Conservation (phyloP, 441 rosid genomes). For the Cnidoscolus chayamansa region DNA sequence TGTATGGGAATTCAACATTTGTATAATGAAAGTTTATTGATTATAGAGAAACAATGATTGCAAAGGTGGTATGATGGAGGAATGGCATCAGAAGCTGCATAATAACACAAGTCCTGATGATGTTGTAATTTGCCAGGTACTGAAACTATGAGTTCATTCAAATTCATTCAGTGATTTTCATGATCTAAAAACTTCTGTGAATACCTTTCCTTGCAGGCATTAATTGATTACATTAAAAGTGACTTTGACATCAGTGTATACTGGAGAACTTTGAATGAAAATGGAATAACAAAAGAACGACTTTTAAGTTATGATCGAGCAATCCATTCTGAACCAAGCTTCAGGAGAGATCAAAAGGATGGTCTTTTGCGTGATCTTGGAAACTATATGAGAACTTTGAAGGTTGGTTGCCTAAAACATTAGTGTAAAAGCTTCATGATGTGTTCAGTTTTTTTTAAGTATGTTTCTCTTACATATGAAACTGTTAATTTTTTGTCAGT, state of each 20-base stretch:
- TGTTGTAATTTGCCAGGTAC: slow-evolving; percentile 95
- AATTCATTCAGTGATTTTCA: slow-evolving; percentile 15
- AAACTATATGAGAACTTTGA: slow-evolving; percentile 91
- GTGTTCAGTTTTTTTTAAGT: background rate
- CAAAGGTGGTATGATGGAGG: slow-evolving; percentile 99
- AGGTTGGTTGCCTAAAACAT: slow-evolving; percentile 48
- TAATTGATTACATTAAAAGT: slow-evolving; percentile 69
- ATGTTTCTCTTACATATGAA: background rate
- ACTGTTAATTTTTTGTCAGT: background rate
- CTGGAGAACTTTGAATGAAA: slow-evolving; percentile 95
- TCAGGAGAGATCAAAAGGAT: slow-evolving; percentile 75
- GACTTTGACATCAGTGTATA: slow-evolving; percentile 81
- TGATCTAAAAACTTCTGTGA: slow-evolving; percentile 18
- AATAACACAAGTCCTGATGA: slow-evolving; percentile 99
- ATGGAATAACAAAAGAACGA: slow-evolving; percentile 88
- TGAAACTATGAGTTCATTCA: slow-evolving; percentile 21
- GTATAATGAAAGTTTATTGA: slow-evolving; percentile 17
- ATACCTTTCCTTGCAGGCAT: slow-evolving; percentile 58
- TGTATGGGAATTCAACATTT: slow-evolving; percentile 1
- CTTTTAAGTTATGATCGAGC: slow-evolving; percentile 97
- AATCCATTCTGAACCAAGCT: slow-evolving; percentile 83
- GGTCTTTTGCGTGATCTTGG: slow-evolving; percentile 92
- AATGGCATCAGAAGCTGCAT: slow-evolving; percentile 99
- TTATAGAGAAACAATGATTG: slow-evolving; percentile 92
- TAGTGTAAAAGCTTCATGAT: slow-evolving; percentile 15